Conservation (phyloP, 352 stramenopile species). For the Pythium dissimile region DNA sequence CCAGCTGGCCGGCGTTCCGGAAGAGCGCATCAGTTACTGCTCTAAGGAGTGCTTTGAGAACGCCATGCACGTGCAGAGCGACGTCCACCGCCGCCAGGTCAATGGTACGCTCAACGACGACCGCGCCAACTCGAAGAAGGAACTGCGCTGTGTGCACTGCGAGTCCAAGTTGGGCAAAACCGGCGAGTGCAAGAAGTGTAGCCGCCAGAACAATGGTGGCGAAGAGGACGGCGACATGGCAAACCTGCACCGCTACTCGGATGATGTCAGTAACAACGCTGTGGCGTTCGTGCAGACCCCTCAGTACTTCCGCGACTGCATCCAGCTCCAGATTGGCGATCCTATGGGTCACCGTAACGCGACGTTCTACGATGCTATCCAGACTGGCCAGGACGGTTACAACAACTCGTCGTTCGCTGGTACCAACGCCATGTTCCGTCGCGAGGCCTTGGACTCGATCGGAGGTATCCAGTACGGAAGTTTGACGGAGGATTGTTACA, state of each 20-base stretch:
- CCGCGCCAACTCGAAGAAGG: conserved; percentile 24
- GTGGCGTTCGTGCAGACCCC: conserved; percentile 47
- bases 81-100: conserved; percentile 38
- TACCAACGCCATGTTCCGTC: conserved; percentile 52
- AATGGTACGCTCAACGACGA: conserved; percentile 36
- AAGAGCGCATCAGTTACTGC: conserved; percentile 47
- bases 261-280: conserved; percentile 37
- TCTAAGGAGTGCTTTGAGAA: conserved; percentile 51
- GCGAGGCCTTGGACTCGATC: conserved; percentile 44
- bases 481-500: conserved; percentile 55
- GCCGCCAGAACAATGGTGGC: conserved; percentile 12
- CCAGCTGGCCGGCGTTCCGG: conserved; percentile 39
- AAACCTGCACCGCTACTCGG: conserved; percentile 30
- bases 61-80: conserved; percentile 37
- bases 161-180: conserved; percentile 27
- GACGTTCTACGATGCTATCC: conserved; percentile 45
- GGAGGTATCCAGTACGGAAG: conserved; percentile 47
- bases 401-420: conserved; percentile 44
- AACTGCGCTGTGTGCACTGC: conserved; percentile 33
- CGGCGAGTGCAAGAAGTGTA: conserved; percentile 35
- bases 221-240: conserved; percentile 23
- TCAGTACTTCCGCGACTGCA: conserved; percentile 41
- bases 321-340: conserved; percentile 42
- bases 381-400: conserved; percentile 45
- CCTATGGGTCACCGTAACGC: conserved; percentile 43